Evolutionary conservation across 2,329 filamentous ascomycete species (phyloP), one percentile per base, ranked within the genome.

Genomic region (Rutstroemia sp.): DNA sequence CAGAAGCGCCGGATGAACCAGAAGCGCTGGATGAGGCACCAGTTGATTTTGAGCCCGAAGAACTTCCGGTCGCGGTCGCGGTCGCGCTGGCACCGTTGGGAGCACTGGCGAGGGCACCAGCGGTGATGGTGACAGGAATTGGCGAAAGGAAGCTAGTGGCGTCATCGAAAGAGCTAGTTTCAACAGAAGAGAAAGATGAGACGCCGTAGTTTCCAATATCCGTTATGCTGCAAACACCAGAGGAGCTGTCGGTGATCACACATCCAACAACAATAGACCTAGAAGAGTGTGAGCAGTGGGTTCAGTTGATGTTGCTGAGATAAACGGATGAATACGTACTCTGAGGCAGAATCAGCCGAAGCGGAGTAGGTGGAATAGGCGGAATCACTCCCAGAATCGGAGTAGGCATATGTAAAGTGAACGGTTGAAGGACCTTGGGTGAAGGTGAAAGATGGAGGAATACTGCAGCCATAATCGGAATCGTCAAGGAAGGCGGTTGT

Each of bases 341-440:
- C 21, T 10, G n/a, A 9, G 12, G 10, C 21, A 6, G 42, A 3
- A 18, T 5, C 9, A 25, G 51, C 19, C 10, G 19, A 3, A 9
- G 21, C 16, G 8, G 12, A 2, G 10, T 42, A 55, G 18, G 38
- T 12, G 8, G 6, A 34, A 21, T 55, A 51, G 44, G 30, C 7
- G 2, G 25, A 5, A 30, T 42, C 16, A 19, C 25, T 48, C 18
- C 39, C 45, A 5, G 4, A 14, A 23, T 46, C 4, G n/a, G 21
- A 19, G n/a, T 45, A 54, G 2, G 27, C 45, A 46, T 60, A 63
- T 19, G 23, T 38, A 45, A 59, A 63, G n/a, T 48, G 51, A 0
- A 64, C 38, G 7, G 64, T 66, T 3, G 62, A 64, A 16, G 63
- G 62, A 18, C 63, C 63, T 58, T 66, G 61, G 0, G 65, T 66